These are phyloP conservation scores for Phytophthora pseudosyringae DNA, from an alignment of 352 stramenopile genomes.

Conservation along the genomic window DNA sequence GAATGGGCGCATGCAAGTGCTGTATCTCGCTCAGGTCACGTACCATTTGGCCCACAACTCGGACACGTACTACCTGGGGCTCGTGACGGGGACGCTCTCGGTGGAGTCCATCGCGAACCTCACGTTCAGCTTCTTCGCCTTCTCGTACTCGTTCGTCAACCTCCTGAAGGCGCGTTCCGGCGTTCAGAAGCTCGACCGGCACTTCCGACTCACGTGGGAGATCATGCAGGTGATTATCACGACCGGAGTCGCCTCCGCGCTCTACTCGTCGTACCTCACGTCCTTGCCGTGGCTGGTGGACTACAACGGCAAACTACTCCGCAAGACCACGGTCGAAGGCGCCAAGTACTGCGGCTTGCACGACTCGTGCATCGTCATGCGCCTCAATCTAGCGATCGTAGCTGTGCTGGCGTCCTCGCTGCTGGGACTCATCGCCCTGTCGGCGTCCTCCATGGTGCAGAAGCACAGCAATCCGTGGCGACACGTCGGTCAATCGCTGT, in stretches of 20 bases:
- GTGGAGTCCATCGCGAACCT: constrained; percentile 30
- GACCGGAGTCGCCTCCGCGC: constrained; percentile 4
- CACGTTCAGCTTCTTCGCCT: constrained; percentile 35
- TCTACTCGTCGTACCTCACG: constrained; percentile 23
- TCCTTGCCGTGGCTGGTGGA: constrained; percentile 28
- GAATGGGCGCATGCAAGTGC: constrained; percentile 32
- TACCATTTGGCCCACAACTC: constrained; percentile 34
- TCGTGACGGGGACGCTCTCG: constrained; percentile 33
- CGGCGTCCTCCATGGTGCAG: constrained; percentile 23
- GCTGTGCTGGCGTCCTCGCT: constrained; percentile 13
- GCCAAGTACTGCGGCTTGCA: constrained; percentile 31
- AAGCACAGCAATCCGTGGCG: constrained; percentile 27
- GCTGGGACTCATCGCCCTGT: constrained; percentile 16
- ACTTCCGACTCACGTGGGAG: constrained; percentile 40
- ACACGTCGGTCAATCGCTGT: constrained; percentile 6
- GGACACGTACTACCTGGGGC: constrained; percentile 33
- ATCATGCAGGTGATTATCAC: constrained; percentile 33
- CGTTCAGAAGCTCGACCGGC: constrained; percentile 30
- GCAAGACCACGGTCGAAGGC: constrained; percentile 34
- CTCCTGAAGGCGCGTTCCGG: constrained; percentile 32
- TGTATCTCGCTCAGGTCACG: constrained; percentile 33
- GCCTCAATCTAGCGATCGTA: constrained; percentile 27
- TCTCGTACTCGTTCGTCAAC: constrained; percentile 41
- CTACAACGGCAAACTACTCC: constrained; percentile 38
- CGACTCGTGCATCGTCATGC: constrained; percentile 39